Percentiles rank a stretch among this genome's conserved stretches.
These are phyloP conservation scores for Spongiforma sp. DNA, from an alignment of 1,284 basidiomycete genomes.

Conservation along the genomic window DNA sequence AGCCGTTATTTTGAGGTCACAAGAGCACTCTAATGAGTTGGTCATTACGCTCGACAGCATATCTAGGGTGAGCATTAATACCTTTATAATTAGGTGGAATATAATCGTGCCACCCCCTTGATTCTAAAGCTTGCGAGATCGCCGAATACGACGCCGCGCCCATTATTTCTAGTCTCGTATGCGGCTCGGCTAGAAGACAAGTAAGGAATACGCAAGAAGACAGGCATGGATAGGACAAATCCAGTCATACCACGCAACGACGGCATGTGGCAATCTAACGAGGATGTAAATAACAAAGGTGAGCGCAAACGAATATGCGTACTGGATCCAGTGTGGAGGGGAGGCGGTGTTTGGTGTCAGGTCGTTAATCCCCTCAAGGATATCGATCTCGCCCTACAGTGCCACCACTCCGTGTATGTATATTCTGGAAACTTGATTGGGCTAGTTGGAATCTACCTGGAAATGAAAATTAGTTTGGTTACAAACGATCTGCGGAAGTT, in stretches of 20 bases:
- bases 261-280: slow-evolving; percentile 28
- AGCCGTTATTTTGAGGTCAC: slow-evolving; percentile 22
- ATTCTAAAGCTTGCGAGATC: slow-evolving; percentile 37
- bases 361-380: slow-evolving; percentile 38
- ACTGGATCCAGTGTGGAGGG: slow-evolving; percentile 28
- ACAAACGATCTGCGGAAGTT: not conserved
- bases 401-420: too few relatives aligned
- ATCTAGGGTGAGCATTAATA: slow-evolving; percentile 24
- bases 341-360: slow-evolving; percentile 33
- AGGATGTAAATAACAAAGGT: not conserved
- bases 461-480: not conserved
- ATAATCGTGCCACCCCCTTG: slow-evolving; percentile 45
- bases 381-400: slow-evolving; percentile 39
- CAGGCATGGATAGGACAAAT: slow-evolving; percentile 15
- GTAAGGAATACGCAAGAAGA: slow-evolving; percentile 7
- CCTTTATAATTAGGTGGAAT: not conserved
- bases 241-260: slow-evolving; percentile 26
- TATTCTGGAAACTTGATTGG: slow-evolving; percentile 11
- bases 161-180: slow-evolving; percentile 41
- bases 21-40: slow-evolving; percentile 27
- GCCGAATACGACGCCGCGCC: slow-evolving; percentile 50
- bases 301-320: slow-evolving; percentile 1
- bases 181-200: slow-evolving; percentile 22
- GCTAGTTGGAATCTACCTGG: slow-evolving; percentile 32
- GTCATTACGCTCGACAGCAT: slow-evolving; percentile 27